Evolutionary conservation across 2,329 filamentous ascomycete genomes (phyloP), one percentile per base, ranked within the genome.

Genomic region (Aspergillus flavus): DNA sequence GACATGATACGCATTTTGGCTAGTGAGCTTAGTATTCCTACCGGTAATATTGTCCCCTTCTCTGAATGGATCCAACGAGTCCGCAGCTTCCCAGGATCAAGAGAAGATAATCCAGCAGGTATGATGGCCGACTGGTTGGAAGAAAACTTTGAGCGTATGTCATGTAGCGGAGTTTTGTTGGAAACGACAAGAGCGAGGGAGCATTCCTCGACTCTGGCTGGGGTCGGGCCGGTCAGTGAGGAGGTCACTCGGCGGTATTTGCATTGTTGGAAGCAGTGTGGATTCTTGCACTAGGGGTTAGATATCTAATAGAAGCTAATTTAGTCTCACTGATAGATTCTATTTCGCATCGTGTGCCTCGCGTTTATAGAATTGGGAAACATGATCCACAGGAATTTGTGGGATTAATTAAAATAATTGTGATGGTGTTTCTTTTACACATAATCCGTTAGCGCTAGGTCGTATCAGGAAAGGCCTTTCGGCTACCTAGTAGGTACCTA

Each of bases 151-250:
- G 54, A 75, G 32, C 74, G 80, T 30, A 84, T 84, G 81, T 78
- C 78, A 0, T 83, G 81, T 65, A 81, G 80, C 9, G 80, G 79
- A 0, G 57, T 83, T 10, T 32, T 83, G 0, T 46, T 84, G 52
- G 80, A 76, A 58, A 80, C 77, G 0, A 61, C 67, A 12, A 73
- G 75, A 32, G 69, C 71, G 4, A 60, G 57, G 1, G 71, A 78
- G 64, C 76, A 82, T 68, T 83, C 81, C 0, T 28, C 46, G 28
- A 58, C 61, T 5, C 19, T 70, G 19, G 34, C 55, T 21, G 16
- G 45, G 14, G 30, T 65, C 11, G 54, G 58, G 10, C 53, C 58
- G 7, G 66, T 68, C 16, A 48, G n/a, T 5, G 62, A 59, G 11
- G 55, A 48, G 21, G 34, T 58, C n/a, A 52, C 65, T 46, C 59